Evolutionary conservation across 2,329 filamentous ascomycete genomes (phyloP).

Genomic region (Zymoseptoria brevis): DNA sequence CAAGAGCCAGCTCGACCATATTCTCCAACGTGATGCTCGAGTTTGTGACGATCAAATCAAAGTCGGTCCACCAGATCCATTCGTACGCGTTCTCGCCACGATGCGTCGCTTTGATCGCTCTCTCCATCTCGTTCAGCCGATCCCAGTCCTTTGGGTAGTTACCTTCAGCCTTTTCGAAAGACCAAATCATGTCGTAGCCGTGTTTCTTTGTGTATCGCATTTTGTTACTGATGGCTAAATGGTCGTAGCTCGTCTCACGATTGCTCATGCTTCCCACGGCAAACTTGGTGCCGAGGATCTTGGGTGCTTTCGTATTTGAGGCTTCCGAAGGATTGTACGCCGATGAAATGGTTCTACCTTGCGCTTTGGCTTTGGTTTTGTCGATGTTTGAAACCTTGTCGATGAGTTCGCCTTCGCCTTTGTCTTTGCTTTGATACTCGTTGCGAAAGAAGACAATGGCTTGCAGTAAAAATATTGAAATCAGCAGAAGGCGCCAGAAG

Average conservation of each 20-base stretch:
- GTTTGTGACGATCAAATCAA: constrained; percentile 35
- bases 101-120: constrained; percentile 24
- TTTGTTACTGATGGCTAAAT: constrained; percentile 5
- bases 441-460: not conserved
- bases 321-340: not conserved
- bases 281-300: not conserved
- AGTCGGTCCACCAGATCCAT: constrained; percentile 39
- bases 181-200: constrained; percentile 33
- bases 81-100: constrained; percentile 28
- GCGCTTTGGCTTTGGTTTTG: not conserved
- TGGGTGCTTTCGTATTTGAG: not conserved
- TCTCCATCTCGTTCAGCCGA: constrained; percentile 23
- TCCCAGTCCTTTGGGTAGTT: constrained; percentile 27
- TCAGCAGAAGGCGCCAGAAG: not conserved
- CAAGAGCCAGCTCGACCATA: constrained; percentile 30
- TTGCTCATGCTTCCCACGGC: constrained; percentile 4
- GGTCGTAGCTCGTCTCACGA: constrained; percentile 1
- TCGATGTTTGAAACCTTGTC: not conserved
- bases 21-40: constrained; percentile 30
- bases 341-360: not conserved
- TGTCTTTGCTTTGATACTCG: not conserved
- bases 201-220: constrained; percentile 30
- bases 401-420: not conserved
- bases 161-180: constrained; percentile 31
- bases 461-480: not conserved